These are phyloP conservation scores for Collybia nuda DNA, from an alignment of 768 basidiomycete genomes.

Conservation along the genomic window DNA sequence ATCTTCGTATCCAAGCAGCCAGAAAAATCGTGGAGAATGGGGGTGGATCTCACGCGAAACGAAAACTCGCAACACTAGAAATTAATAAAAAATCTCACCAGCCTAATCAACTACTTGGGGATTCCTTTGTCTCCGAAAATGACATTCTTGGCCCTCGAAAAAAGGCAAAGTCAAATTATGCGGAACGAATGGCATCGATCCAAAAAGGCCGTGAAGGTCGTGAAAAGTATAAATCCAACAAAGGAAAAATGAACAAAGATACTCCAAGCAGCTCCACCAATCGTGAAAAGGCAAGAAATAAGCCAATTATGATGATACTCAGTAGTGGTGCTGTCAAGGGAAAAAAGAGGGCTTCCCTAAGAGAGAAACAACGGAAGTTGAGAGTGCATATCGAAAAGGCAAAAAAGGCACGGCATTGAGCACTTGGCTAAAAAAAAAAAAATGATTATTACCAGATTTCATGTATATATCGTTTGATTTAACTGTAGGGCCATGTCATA, in stretches of 20 bases:
- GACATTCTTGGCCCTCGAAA: constrained; percentile 95
- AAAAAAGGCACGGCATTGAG: constrained; percentile 48
- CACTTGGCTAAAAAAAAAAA: constrained; percentile 1
- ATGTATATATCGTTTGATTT: constrained; percentile 1
- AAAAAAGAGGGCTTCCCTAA: constrained; percentile 80
- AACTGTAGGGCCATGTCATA: constrained; percentile 53
- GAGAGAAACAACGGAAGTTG: constrained; percentile 79
- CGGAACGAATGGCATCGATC: constrained; percentile 89
- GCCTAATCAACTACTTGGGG: constrained; percentile 40
- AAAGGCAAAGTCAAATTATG: constrained; percentile 91
- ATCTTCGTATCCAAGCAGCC: constrained; percentile 82
- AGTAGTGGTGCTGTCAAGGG: constrained; percentile 72
- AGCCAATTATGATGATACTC: constrained; percentile 94
- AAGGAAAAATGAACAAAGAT: constrained; percentile 90
- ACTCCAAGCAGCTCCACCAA: constrained; percentile 86
- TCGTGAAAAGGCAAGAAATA: constrained; percentile 88
- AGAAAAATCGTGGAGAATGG: constrained; percentile 65
- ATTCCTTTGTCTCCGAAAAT: constrained; percentile 78
- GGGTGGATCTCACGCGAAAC: constrained; percentile 77
- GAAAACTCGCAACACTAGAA: constrained; percentile 84
- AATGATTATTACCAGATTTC: constrained; percentile 5
- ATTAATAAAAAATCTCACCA: constrained; percentile 59
- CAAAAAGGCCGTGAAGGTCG: constrained; percentile 92
- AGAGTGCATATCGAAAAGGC: constrained; percentile 72
- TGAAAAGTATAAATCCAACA: constrained; percentile 88